Evolutionary conservation across 2,329 filamentous ascomycete genomes (phyloP).

Genomic region (Paraphoma sp.): DNA sequence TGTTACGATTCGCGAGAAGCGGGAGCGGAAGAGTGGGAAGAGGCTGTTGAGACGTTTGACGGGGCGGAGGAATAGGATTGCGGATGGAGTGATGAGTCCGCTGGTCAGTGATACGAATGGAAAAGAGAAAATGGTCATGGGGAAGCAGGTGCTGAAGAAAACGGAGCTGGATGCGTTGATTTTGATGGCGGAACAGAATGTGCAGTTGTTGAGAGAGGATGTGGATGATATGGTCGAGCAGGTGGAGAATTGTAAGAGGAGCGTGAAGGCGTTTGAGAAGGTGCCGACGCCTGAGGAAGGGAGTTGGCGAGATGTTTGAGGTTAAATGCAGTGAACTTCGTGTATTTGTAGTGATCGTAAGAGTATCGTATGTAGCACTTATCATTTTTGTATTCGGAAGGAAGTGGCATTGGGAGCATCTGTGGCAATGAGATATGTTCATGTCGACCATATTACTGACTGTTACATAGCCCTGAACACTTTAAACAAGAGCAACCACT

Average conservation of each 20-base stretch:
- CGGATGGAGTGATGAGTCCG: not conserved
- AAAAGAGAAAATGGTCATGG: too few species aligned
- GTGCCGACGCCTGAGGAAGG: not conserved
- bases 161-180: not conserved
- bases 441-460: too few species aligned
- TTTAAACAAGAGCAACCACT: too few species aligned
- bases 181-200: slow-evolving; percentile 22
- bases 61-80: not conserved
- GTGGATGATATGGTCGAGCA: slow-evolving; percentile 21
- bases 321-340: not conserved
- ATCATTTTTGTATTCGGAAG: too few species aligned
- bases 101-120: not conserved
- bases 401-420: too few species aligned
- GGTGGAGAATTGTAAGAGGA: slow-evolving; percentile 10
- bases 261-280: not conserved
- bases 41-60: slow-evolving; percentile 1
- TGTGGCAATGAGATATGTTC: too few species aligned
- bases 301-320: slow-evolving; percentile 6
- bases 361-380: too few species aligned
- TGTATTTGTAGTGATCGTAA: too few species aligned
- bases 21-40: not conserved
- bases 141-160: not conserved
- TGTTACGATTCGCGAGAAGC: slow-evolving; percentile 5
- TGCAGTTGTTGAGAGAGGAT: slow-evolving; percentile 22
- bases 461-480: too few species aligned